These are phyloP conservation scores for Colletotrichum tabaci DNA, from an alignment of 2,329 filamentous ascomycete genomes.

Conservation along the genomic window DNA sequence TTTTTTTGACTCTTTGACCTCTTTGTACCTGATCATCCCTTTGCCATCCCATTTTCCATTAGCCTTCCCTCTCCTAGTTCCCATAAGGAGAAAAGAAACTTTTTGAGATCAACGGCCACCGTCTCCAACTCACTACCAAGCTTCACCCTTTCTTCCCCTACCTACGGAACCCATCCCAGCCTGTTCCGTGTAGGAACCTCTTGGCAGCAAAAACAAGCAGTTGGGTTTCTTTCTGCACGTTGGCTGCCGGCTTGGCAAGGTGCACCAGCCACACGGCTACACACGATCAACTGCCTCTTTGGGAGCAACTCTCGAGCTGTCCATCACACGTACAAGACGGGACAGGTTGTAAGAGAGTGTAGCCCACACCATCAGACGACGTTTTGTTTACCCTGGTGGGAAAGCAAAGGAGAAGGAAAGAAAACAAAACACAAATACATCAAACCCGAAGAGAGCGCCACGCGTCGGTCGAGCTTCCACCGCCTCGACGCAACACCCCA, in stretches of 20 bases:
- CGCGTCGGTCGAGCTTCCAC: background rate
- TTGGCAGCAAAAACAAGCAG: slow-evolving; percentile 17
- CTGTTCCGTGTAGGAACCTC: background rate
- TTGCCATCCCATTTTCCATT: background rate
- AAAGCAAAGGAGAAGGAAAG: background rate
- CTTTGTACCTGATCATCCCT: slow-evolving; percentile 6
- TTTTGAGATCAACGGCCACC: slow-evolving; percentile 6
- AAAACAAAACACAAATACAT: background rate
- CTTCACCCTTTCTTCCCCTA: background rate
- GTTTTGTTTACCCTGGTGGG: too few species aligned
- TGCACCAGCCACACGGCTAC: slow-evolving; percentile 7
- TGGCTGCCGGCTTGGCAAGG: slow-evolving; percentile 39
- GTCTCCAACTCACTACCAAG: background rate
- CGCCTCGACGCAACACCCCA: background rate
- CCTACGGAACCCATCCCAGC: background rate
- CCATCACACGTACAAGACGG: background rate
- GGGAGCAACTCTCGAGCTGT: slow-evolving; percentile 6
- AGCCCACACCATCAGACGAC: too few species aligned
- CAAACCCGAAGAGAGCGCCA: too few species aligned
- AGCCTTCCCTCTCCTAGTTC: background rate
- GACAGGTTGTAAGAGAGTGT: too few species aligned
- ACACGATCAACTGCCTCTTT: slow-evolving; percentile 32
- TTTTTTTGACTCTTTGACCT: background rate
- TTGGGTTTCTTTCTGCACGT: slow-evolving; percentile 2
- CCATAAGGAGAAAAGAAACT: background rate